Evolutionary conservation across 83 land plant genomes (phyloP).

Genomic region (Picea abies): DNA sequence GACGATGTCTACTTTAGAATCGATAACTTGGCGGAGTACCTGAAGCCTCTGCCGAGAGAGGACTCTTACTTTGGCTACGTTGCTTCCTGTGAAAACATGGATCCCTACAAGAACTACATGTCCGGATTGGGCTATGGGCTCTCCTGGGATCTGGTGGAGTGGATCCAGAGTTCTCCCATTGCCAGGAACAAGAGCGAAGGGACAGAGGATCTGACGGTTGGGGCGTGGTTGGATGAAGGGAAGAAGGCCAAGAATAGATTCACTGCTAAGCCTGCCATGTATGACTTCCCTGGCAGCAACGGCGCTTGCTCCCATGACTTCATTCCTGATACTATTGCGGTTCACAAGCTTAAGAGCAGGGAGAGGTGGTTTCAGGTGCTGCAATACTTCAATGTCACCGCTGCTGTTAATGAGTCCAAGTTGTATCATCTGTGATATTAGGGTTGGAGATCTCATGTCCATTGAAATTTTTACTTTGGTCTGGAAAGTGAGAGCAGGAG

Average conservation of each 20-base stretch:
- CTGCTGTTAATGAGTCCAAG: constrained; percentile 45
- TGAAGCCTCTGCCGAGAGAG: constrained; percentile 30
- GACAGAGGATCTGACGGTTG: constrained; percentile 48
- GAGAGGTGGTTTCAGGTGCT: constrained; percentile 63
- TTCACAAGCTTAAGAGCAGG: constrained; percentile 70
- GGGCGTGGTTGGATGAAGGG: constrained; percentile 44
- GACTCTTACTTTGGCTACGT: constrained; percentile 57
- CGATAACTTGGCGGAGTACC: constrained; percentile 32
- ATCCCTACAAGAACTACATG: constrained; percentile 49
- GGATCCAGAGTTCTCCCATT: constrained; percentile 34
- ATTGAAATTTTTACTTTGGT: neutral
- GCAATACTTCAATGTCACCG: constrained; percentile 59
- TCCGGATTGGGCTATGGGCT: constrained; percentile 60
- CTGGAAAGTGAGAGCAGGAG: no score
- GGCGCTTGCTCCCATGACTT: constrained; percentile 72
- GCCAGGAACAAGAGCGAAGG: constrained; percentile 27
- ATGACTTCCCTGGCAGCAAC: constrained; percentile 65
- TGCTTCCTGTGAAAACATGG: constrained; percentile 46
- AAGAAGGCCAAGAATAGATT: constrained; percentile 45
- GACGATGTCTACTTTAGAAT: constrained; percentile 58
- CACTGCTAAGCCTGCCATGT: constrained; percentile 51
- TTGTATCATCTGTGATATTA: constrained; percentile 33
- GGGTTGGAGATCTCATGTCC: neutral
- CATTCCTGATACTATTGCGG: constrained; percentile 71
- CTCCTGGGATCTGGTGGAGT: constrained; percentile 62